Base-by-base conservation (phyloP, 306 rosid genomes). In the Arachis hypogaea region DNA sequence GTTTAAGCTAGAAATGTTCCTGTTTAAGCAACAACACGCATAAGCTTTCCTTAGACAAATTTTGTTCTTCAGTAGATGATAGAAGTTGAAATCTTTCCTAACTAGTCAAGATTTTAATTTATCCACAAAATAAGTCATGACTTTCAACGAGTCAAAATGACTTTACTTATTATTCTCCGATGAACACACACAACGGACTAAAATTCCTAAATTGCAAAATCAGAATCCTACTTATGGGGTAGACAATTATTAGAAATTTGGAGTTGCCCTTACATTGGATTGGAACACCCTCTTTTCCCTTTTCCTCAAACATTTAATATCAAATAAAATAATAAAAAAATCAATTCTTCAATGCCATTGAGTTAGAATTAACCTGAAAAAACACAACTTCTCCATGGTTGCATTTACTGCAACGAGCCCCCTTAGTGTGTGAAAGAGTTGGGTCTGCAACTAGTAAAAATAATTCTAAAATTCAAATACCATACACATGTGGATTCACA, bases 191-290 rank as follows among this genome's bases (percentile, higher is more conserved):
- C 40, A 70, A 69, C 38, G 14, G 28, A 12, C 10, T 9, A 9
- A 3, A 4, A 22, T 55, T 33, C 56, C 40, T 11, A 44, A 2
- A 45, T 63, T 36, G 52, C 1, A 7, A 11, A 72, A 57, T 61
- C 11, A 64, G 5, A 47, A 46, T 61, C 47, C n/a, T 28, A 71
- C 56, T 47, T 46, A 2, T 38, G 18, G 40, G 47, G 3, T 10
- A 51, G 38, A 58, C 46, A 66, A 67, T 22, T 38, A 59, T 3
- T 59, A 50, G 11, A 11, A n/a, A 28, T 30, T 18, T 36, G 12
- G 45, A 9, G 28, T 12, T 28, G 78, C 70, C 55, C 18, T 11
- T 62, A 63, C 18, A 47, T 14, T 78, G 63, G 6, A 69, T 44
- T 4, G 16, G 33, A 41, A 14, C 62, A 64, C 12, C 22, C 60